Conservation (phyloP, 495 filamentous ascomycete genomes). For the Annulohypoxylon moriforme region DNA sequence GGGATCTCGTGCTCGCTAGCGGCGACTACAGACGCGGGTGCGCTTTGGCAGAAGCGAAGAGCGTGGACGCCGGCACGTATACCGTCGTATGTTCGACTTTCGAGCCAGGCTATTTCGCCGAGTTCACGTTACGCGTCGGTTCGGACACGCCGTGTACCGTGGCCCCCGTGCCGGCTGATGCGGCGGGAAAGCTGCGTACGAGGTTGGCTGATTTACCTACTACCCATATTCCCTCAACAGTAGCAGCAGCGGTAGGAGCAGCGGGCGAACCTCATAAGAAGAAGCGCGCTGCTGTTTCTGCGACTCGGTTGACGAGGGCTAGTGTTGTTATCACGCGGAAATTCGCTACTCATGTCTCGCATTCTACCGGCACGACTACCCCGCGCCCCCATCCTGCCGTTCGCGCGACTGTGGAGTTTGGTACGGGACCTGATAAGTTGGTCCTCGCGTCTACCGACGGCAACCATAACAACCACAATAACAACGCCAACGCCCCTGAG, state of each 20-base stretch:
- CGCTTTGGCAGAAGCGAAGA: slow-evolving; percentile 70
- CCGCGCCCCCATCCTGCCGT: slow-evolving; percentile 61
- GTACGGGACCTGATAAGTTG: slow-evolving; percentile 73
- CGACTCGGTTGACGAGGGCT: slow-evolving; percentile 67
- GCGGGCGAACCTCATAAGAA: slow-evolving; percentile 49
- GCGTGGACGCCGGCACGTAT: slow-evolving; percentile 75
- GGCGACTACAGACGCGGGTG: slow-evolving; percentile 87
- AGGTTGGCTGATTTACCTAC: slow-evolving; percentile 60
- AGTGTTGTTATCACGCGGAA: slow-evolving; percentile 57
- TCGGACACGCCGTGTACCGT: slow-evolving; percentile 66
- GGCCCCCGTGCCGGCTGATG: slow-evolving; percentile 68
- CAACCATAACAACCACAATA: slow-evolving; percentile 27
- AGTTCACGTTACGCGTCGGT: slow-evolving; percentile 79
- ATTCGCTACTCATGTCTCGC: background rate
- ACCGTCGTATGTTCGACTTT: slow-evolving; percentile 91
- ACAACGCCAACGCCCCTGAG: slow-evolving; percentile 61
- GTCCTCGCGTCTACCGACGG: slow-evolving; percentile 65
- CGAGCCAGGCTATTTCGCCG: slow-evolving; percentile 76
- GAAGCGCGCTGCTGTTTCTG: slow-evolving; percentile 63
- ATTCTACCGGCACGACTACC: slow-evolving; percentile 29
- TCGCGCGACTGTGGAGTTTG: slow-evolving; percentile 72
- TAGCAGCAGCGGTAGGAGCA: background rate
- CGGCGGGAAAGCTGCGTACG: slow-evolving; percentile 73
- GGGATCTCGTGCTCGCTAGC: slow-evolving; percentile 82
- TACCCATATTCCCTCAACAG: slow-evolving; percentile 55